Conservation (phyloP, 495 filamentous ascomycete genomes). For the Penicillium longicatenatum region DNA sequence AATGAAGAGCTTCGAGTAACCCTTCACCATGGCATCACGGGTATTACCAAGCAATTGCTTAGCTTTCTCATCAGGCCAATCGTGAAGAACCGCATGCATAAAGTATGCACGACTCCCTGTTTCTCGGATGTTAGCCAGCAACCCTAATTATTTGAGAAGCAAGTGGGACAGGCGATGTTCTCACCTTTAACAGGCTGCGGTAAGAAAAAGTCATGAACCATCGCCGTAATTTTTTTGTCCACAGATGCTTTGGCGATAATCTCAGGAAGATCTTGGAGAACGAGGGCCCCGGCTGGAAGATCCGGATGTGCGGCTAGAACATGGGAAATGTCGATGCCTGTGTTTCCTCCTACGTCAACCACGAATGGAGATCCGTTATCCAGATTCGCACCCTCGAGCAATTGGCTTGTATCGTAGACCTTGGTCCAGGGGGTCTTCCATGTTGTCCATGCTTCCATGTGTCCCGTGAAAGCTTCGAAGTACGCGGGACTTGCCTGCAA, state of each 20-base stretch:
- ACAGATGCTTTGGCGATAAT: constrained; percentile 39
- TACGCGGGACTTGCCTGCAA: constrained; percentile 30
- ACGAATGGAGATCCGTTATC: constrained; percentile 31
- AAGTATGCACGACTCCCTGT: constrained; percentile 43
- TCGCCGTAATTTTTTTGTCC: constrained; percentile 43
- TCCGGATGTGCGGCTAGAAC: constrained; percentile 43
- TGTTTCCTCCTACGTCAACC: constrained; percentile 54
- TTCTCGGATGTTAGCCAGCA: neutral
- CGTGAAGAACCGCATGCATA: constrained; percentile 48
- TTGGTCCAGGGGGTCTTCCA: constrained; percentile 38
- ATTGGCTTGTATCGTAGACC: constrained; percentile 31
- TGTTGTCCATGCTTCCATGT: constrained; percentile 41
- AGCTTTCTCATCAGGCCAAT: constrained; percentile 41
- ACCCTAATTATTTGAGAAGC: neutral
- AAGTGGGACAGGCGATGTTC: neutral
- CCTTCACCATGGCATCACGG: constrained; percentile 40
- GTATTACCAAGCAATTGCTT: constrained; percentile 25
- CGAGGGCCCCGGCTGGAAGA: constrained; percentile 34
- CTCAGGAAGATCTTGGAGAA: constrained; percentile 54
- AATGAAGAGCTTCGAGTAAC: constrained; percentile 49
- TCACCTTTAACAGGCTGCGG: constrained; percentile 51
- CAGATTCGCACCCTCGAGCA: constrained; percentile 22
- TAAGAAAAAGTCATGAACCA: constrained; percentile 52
- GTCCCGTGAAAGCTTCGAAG: constrained; percentile 37
- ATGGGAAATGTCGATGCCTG: constrained; percentile 48